Evolutionary conservation across 352 stramenopile genomes (phyloP).

Genomic region (Phytophthora boehmeriae): DNA sequence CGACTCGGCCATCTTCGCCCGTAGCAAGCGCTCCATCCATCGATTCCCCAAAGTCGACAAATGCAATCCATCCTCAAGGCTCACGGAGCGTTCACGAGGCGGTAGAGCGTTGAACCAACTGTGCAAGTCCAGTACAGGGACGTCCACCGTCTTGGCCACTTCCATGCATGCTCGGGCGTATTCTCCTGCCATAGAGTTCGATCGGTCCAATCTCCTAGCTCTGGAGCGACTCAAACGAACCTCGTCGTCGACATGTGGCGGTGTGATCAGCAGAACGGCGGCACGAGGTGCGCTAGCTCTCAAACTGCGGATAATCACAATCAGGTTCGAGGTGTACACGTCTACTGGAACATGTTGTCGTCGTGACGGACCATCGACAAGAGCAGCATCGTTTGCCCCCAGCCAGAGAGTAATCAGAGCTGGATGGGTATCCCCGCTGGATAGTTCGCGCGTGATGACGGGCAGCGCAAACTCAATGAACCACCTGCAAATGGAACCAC

Average conservation of each 20-base stretch:
- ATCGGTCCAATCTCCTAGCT: conserved; percentile 36
- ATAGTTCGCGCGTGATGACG: conserved; percentile 42
- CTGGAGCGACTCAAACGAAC: conserved; percentile 15
- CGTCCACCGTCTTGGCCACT: conserved; percentile 21
- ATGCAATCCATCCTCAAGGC: conserved; percentile 56
- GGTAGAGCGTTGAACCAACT: conserved; percentile 46
- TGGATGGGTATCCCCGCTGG: conserved; percentile 23
- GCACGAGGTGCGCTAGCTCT: conserved; percentile 20
- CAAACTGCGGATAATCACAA: conserved; percentile 31
- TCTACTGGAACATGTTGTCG: conserved; percentile 51
- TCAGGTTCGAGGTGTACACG: conserved; percentile 49
- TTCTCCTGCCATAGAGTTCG: conserved; percentile 34
- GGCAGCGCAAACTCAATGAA: conserved; percentile 48
- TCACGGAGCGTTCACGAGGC: conserved; percentile 27
- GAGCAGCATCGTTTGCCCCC: conserved; percentile 65
- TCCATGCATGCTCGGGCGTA: conserved; percentile 51
- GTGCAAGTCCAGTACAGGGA: conserved; percentile 48
- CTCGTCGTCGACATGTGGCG: conserved; percentile 44
- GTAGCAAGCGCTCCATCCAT: conserved; percentile 41
- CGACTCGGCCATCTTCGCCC: conserved; percentile 29
- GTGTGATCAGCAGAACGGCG: conserved; percentile 52
- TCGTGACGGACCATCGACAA: conserved; percentile 30
- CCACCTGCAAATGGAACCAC: conserved; percentile 27
- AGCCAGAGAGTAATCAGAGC: conserved; percentile 60
- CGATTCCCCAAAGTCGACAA: conserved; percentile 53